These are phyloP conservation scores for Sambucus nigra DNA, from an alignment of 129 eudicot species.

Conservation along the genomic window DNA sequence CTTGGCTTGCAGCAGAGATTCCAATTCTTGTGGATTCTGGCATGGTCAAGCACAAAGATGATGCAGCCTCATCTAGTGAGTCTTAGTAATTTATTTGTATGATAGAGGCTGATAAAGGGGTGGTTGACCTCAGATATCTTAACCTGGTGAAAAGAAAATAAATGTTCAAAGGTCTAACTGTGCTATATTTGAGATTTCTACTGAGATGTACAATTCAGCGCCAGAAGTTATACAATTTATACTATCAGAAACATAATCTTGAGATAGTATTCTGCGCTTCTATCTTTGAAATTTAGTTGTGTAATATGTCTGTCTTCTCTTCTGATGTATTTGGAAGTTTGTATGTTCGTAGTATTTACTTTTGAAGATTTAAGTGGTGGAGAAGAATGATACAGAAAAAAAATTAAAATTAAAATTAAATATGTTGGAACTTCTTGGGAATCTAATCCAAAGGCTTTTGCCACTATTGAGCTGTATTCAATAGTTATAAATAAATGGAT, in stretches of 20 bases:
- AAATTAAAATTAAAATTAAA: too few relatives aligned
- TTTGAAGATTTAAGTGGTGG: too few relatives aligned
- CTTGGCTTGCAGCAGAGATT: slow-evolving; percentile 98
- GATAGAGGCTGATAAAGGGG: not conserved
- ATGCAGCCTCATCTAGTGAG: slow-evolving; percentile 58
- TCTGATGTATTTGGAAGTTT: not conserved
- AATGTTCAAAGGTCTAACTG: slow-evolving; percentile 6
- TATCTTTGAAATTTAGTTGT: not conserved
- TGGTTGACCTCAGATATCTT: not conserved
- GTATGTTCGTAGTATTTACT: not conserved
- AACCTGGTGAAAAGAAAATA: slow-evolving; percentile 11
- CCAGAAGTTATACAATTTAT: slow-evolving; percentile 8
- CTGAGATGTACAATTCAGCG: slow-evolving; percentile 9
- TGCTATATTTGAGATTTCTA: slow-evolving; percentile 11
- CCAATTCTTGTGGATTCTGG: slow-evolving; percentile 97
- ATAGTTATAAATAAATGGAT: too few relatives aligned
- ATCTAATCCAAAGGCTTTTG: too few relatives aligned
- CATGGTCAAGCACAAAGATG: slow-evolving; percentile 94
- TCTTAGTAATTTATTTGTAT: slow-evolving; percentile 20
- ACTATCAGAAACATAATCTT: not conserved
- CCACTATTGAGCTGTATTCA: too few relatives aligned
- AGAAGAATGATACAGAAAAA: too few relatives aligned
- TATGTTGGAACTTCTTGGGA: too few relatives aligned
- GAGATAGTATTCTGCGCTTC: not conserved
- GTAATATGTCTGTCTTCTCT: not conserved